phyloP scores from a whole-genome alignment of 179 eudicot species.

The Vitellaria paradoxa region DNA sequence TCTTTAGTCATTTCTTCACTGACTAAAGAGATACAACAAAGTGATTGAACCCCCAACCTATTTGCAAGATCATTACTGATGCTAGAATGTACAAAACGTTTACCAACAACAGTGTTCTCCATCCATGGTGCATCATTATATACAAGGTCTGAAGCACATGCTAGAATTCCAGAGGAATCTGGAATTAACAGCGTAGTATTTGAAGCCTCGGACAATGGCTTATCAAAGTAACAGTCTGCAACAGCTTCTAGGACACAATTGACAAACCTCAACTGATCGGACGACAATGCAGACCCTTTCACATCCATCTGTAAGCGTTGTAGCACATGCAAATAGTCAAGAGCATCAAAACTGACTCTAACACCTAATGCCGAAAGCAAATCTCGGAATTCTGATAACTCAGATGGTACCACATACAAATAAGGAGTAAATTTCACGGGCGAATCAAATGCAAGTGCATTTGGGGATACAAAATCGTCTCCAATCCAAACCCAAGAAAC shows the following conservation, averaged over 20 bases:
- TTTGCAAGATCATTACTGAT: conserved; percentile 79
- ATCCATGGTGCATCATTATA: conserved; percentile 99
- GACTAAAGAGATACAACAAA: conserved; percentile 86
- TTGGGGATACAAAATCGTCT: conserved; percentile 83
- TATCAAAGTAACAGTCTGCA: conserved; percentile 67
- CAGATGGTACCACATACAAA: conserved; percentile 95
- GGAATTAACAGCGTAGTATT: conserved; percentile 59
- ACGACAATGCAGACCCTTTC: conserved; percentile 56
- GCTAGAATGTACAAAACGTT: conserved; percentile 72
- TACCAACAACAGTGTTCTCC: conserved; percentile 63
- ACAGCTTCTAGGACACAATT: conserved; percentile 88
- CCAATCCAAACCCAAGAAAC: conserved; percentile 97
- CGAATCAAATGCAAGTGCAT: conserved; percentile 97
- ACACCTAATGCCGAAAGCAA: conserved; percentile 86
- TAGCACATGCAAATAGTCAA: conserved; percentile 73
- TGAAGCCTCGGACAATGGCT: conserved; percentile 50
- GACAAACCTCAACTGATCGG: conserved; percentile 85
- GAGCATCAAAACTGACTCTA: conserved; percentile 73
- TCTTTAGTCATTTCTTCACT: conserved; percentile 98
- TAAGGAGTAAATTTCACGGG: conserved; percentile 96
- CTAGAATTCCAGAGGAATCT: conserved; percentile 69
- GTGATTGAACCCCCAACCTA: conserved; percentile 85
- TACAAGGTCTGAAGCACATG: conserved; percentile 66
- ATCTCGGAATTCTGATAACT: conserved; percentile 71
- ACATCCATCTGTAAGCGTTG: conserved; percentile 64